Conservation (phyloP, 345 rosid species). For the Hypericum perforatum region DNA sequence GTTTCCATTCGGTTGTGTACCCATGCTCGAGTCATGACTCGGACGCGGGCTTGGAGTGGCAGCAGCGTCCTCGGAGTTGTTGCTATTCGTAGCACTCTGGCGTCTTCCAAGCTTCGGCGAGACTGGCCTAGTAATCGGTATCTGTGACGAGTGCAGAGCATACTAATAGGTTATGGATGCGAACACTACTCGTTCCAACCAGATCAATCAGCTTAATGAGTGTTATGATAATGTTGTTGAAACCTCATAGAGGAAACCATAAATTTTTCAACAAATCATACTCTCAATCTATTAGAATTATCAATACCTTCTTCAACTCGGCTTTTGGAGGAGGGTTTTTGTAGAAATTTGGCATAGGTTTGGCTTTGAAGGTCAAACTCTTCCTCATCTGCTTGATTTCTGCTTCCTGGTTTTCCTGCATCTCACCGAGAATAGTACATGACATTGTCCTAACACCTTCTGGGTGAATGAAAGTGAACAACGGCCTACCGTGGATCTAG, state of each 20-base stretch:
- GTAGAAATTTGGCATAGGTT: slow-evolving; percentile 26
- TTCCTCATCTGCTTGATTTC: slow-evolving; percentile 23
- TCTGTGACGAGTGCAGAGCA: slow-evolving; percentile 40
- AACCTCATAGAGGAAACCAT: background rate
- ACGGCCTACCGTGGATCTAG: slow-evolving; percentile 16
- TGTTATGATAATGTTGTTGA: slow-evolving; percentile 1
- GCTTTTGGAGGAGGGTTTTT: slow-evolving; percentile 26
- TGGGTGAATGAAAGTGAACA: background rate
- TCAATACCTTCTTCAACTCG: slow-evolving; percentile 22
- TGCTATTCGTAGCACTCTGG: slow-evolving; percentile 36
- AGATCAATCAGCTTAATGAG: too few species aligned
- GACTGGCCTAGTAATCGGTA: slow-evolving; percentile 78
- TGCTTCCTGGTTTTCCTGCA: slow-evolving; percentile 27
- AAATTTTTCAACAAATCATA: slow-evolving; percentile 1
- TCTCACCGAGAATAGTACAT: slow-evolving; percentile 1
- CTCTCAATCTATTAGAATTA: background rate
- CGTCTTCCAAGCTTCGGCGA: slow-evolving; percentile 93
- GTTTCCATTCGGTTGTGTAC: slow-evolving; percentile 21
- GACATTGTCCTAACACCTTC: background rate
- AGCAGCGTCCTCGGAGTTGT: slow-evolving; percentile 28
- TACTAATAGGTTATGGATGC: too few species aligned
- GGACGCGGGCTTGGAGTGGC: slow-evolving; percentile 17
- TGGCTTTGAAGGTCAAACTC: slow-evolving; percentile 24
- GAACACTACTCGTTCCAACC: too few species aligned
- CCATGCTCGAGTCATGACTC: slow-evolving; percentile 25